Base-by-base conservation (phyloP, 768 basidiomycete genomes). In the Amanita thiersii region DNA sequence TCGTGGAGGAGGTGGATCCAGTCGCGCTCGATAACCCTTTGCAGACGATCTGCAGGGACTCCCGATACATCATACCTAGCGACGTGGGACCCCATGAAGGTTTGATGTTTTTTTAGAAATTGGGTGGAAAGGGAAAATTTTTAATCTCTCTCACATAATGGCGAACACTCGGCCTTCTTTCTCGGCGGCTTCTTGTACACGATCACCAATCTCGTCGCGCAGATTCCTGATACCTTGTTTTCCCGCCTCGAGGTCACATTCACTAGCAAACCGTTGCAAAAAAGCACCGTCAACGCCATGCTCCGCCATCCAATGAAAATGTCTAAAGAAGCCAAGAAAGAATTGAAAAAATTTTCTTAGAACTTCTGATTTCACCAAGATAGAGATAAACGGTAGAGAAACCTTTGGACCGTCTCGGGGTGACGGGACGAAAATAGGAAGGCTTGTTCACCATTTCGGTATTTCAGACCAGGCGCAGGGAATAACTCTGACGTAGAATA, bases 231-330 rank as follows among this genome's bases (percentile, higher is more conserved):
- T 72, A 2, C 73, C 81, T n/a, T 71, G 61, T 40, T 72, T 73
- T 1, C 69, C 67, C 0, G 63, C 63, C 5, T 70, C 65, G 24
- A 76, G 60, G 52, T 86, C 83, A 30, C 76, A 79, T 52, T 86
- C 73, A 2, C 76, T 71, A 1, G 72, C 72, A 53, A 88, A 89
- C 2, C 88, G 77, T 57, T 90, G 87, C 14, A 90, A 55, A 56
- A 90, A 88, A 1, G 74, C 85, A 9, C 87, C 88, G 46, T 89
- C 84, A 28, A 91, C 74, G 33, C 79, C 78, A 48, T 86, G 79
- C 49, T 75, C 63, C 4, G 85, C 84, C 88, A 91, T 90, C 86
- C 84, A 86, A 49, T 74, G 71, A 55, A 86, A 86, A 55, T 87
- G 85, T 26, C 79, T 72, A 34, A 46, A 37, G 34, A 44, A 20